These are phyloP conservation scores for Forsythia viridissima DNA, from an alignment of 257 asterid genomes.

Conservation along the genomic window DNA sequence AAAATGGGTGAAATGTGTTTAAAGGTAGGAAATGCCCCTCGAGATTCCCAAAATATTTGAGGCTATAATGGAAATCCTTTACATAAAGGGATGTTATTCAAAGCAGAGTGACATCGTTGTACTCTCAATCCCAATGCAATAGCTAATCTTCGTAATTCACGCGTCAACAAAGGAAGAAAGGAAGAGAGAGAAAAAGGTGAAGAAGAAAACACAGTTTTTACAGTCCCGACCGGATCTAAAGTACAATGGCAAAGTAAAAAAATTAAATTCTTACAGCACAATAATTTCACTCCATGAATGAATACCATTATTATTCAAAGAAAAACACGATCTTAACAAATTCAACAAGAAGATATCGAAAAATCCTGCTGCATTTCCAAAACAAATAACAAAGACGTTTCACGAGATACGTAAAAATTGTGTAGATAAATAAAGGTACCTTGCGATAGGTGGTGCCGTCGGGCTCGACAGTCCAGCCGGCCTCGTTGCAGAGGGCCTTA, in stretches of 20 bases:
- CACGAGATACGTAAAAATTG: not conserved
- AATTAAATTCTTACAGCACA: not conserved
- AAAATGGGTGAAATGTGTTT: too few species aligned
- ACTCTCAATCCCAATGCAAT: conserved; percentile 9
- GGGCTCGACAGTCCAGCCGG: conserved; percentile 73
- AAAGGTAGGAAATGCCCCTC: not conserved
- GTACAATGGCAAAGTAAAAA: not conserved
- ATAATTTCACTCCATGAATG: not conserved
- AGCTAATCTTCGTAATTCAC: conserved; percentile 1
- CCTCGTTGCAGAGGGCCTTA: conserved; percentile 72
- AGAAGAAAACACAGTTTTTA: not conserved
- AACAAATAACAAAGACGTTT: too few species aligned
- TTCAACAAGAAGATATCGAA: too few species aligned
- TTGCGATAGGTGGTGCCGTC: conserved; percentile 80
- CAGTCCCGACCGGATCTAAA: not conserved
- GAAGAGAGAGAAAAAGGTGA: not conserved
- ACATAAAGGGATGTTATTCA: not conserved
- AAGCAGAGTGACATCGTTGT: conserved; percentile 25
- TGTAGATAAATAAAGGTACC: conserved; percentile 26
- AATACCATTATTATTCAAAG: not conserved
- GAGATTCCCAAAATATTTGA: not conserved
- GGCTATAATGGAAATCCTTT: not conserved
- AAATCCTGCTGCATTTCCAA: too few species aligned
- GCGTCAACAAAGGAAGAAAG: conserved; percentile 11
- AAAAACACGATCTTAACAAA: too few species aligned